These are phyloP conservation scores for Durotheca rogersii DNA, from an alignment of 495 filamentous ascomycete species.

Conservation along the genomic window DNA sequence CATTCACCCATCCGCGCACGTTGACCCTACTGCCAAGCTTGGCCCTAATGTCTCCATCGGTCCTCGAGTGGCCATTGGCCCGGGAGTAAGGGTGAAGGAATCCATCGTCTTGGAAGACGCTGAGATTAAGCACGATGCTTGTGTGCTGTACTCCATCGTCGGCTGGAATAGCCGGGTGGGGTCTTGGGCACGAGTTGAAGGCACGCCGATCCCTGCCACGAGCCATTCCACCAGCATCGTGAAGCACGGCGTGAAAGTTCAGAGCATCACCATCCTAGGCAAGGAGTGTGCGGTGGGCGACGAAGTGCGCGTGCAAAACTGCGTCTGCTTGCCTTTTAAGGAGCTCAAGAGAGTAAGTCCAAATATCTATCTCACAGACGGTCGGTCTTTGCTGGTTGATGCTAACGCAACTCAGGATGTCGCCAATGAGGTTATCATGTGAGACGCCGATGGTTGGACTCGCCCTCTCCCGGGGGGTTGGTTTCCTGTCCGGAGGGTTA, in stretches of 20 bases:
- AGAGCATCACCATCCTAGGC: constrained; percentile 96
- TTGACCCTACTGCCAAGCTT: constrained; percentile 94
- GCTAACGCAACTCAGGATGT: constrained; percentile 66
- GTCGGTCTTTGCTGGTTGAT: neutral
- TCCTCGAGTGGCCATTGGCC: constrained; percentile 77
- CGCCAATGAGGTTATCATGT: constrained; percentile 96
- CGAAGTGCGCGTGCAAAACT: constrained; percentile 97
- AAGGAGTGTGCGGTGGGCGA: constrained; percentile 96
- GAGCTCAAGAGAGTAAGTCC: constrained; percentile 88
- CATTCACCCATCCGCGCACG: constrained; percentile 91
- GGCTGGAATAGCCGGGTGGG: constrained; percentile 96
- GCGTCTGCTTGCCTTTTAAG: constrained; percentile 96
- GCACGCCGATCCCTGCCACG: constrained; percentile 82
- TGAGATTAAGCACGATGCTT: constrained; percentile 97
- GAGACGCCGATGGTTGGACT: constrained; percentile 29
- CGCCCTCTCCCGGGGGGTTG: constrained; percentile 14
- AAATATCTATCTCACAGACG: neutral
- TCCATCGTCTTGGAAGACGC: constrained; percentile 92
- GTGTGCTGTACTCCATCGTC: constrained; percentile 93
- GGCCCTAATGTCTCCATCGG: constrained; percentile 97
- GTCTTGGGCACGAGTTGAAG: constrained; percentile 96
- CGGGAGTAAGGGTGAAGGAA: constrained; percentile 92
- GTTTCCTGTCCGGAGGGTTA: too few relatives aligned
- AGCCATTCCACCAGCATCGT: constrained; percentile 93
- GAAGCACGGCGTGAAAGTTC: constrained; percentile 97